Evolutionary conservation across 177 flowering plant genomes (phyloP).

Genomic region (Telopea speciosissima): DNA sequence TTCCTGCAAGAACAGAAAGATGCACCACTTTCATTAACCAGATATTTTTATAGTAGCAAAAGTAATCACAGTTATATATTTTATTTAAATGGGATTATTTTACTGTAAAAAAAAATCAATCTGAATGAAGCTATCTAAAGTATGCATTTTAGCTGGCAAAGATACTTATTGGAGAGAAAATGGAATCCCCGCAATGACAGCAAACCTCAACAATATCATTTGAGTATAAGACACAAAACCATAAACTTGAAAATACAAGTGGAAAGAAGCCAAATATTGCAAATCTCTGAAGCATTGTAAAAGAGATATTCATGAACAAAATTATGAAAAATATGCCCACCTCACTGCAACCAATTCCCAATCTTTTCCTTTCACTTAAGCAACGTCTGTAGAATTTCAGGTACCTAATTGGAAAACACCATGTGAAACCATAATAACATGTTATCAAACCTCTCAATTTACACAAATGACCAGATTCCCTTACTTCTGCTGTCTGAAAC

Average conservation of each 20-base stretch:
- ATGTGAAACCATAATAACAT: constrained; percentile 5
- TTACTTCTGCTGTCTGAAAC: constrained; percentile 91
- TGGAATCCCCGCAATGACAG: too few relatives aligned
- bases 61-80: too few relatives aligned
- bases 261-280: not conserved
- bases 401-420: constrained; percentile 50
- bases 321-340: constrained; percentile 27
- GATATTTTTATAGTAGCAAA: too few relatives aligned
- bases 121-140: too few relatives aligned
- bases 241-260: too few relatives aligned
- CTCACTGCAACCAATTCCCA: constrained; percentile 98
- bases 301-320: not conserved
- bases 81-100: too few relatives aligned
- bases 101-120: too few relatives aligned
- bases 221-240: too few relatives aligned
- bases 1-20: constrained; percentile 52
- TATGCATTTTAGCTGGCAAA: too few relatives aligned
- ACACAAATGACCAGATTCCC: constrained; percentile 14
- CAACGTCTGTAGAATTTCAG: constrained; percentile 75
- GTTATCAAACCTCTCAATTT: not conserved
- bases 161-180: too few relatives aligned
- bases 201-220: too few relatives aligned
- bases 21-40: not conserved
- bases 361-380: constrained; percentile 75
- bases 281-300: not conserved